These are phyloP conservation scores for Isoetes taiwanensis DNA, from an alignment of 75 land plant genomes.

Conservation along the genomic window DNA sequence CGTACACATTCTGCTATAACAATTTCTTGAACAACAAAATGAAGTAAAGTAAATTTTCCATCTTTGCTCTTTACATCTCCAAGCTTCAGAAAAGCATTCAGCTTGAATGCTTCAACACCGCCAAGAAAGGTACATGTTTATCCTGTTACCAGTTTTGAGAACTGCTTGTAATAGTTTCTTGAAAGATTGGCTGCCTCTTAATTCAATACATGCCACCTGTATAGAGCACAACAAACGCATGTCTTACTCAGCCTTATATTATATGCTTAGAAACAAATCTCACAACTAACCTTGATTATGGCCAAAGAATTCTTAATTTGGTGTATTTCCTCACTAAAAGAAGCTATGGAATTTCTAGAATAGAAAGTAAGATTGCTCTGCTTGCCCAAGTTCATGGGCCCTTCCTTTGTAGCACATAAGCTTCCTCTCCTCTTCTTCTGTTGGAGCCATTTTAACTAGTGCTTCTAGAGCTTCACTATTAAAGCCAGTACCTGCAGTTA, in stretches of 20 bases:
- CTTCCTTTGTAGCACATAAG: constrained; percentile 47
- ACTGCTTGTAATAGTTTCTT: constrained; percentile 80
- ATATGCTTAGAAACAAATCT: too few relatives aligned
- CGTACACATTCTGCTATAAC: constrained; percentile 63
- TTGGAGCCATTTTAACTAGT: constrained; percentile 75
- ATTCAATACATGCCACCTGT: constrained; percentile 79
- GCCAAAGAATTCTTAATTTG: constrained; percentile 37
- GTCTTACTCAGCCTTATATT: too few relatives aligned
- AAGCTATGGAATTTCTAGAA: constrained; percentile 55
- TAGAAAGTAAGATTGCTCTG: constrained; percentile 59
- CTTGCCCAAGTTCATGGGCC: constrained; percentile 44
- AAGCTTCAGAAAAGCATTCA: constrained; percentile 76
- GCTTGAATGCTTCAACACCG: constrained; percentile 90
- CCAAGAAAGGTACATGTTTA: constrained; percentile 86
- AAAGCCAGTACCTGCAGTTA: constrained; percentile 49
- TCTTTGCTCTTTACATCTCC: constrained; percentile 81
- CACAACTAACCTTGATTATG: constrained; percentile 79
- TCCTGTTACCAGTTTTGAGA: constrained; percentile 84
- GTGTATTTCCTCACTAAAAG: constrained; percentile 48
- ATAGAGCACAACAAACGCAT: neutral
- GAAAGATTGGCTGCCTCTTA: constrained; percentile 55
- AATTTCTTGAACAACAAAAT: constrained; percentile 84
- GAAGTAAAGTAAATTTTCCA: constrained; percentile 87
- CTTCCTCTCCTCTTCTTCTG: constrained; percentile 65
- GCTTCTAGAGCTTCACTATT: constrained; percentile 51